A percentile compares a stretch with the other conserved stretches of the same genome.
Evolutionary conservation across 306 rosid species (phyloP).

Genomic region (Hippophae gyantsensis): DNA sequence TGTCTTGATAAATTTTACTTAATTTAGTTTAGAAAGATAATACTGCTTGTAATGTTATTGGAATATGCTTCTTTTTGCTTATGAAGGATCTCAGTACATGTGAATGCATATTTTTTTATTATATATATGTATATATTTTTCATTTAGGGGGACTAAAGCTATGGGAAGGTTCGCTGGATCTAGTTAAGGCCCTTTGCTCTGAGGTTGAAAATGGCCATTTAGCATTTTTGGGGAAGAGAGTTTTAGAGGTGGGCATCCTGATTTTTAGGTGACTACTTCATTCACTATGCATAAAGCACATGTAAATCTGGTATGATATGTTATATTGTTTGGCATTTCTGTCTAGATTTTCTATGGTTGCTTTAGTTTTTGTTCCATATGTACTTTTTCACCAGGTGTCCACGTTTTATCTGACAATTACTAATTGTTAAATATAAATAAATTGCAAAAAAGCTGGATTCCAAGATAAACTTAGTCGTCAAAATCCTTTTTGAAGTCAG

Average conservation of each 20-base stretch:
- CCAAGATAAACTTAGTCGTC: not conserved
- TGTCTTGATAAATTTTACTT: not conserved
- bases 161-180: slow-evolving; percentile 91
- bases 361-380: not conserved
- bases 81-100: not conserved
- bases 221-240: slow-evolving; percentile 49
- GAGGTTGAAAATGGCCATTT: slow-evolving; percentile 41
- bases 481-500: not conserved
- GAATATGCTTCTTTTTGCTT: not conserved
- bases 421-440: not conserved
- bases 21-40: not conserved
- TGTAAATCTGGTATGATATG: not conserved
- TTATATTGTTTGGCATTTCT: not conserved
- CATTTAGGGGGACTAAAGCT: slow-evolving; percentile 69
- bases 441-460: not conserved
- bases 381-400: not conserved
- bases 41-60: not conserved
- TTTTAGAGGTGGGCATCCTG: slow-evolving; percentile 67
- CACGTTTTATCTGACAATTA: not conserved
- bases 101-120: slow-evolving; percentile 1
- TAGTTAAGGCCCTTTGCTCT: slow-evolving; percentile 56
- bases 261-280: slow-evolving; percentile 21
- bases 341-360: not conserved
- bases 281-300: not conserved
- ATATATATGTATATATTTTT: not conserved